A percentile compares a stretch with the other conserved stretches of the same genome.
Evolutionary conservation across 2,329 filamentous ascomycete species (phyloP).

Genomic region (Pyrenophora tritici-repentis): DNA sequence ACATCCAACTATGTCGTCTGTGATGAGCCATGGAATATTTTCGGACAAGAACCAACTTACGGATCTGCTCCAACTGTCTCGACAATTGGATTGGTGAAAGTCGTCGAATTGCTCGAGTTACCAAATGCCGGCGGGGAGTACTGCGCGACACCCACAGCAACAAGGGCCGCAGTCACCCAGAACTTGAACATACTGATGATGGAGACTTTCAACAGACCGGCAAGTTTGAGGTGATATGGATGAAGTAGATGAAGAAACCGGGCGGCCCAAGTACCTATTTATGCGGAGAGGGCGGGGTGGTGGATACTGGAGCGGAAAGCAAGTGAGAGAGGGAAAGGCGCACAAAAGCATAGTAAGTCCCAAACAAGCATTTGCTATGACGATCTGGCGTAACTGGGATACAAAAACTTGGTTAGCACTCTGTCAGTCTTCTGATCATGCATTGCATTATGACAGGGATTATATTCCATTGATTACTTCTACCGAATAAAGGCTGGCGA

Average conservation of each 20-base stretch:
- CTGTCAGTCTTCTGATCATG: constrained; percentile 1
- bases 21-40: too few species aligned
- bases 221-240: background rate
- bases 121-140: constrained; percentile 11
- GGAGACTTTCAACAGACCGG: background rate
- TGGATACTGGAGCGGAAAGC: constrained; percentile 2
- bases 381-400: background rate
- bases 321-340: constrained; percentile 7
- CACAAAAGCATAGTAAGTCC: background rate
- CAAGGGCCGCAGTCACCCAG: constrained; percentile 25
- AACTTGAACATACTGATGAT: constrained; percentile 25
- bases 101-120: constrained; percentile 29
- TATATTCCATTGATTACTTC: too few species aligned
- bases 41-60: constrained; percentile 23
- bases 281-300: constrained; percentile 12
- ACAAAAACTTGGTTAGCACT: background rate
- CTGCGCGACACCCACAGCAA: constrained; percentile 25
- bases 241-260: background rate
- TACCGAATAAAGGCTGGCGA: too few species aligned
- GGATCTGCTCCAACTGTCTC: constrained; percentile 50
- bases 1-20: constrained; percentile 46
- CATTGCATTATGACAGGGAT: constrained; percentile 2
- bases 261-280: constrained; percentile 2
- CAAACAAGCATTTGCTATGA: background rate
- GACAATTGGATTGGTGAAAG: constrained; percentile 55